Base-by-base conservation (phyloP, 2,329 filamentous ascomycete genomes). In the Fusarium temperatum region DNA sequence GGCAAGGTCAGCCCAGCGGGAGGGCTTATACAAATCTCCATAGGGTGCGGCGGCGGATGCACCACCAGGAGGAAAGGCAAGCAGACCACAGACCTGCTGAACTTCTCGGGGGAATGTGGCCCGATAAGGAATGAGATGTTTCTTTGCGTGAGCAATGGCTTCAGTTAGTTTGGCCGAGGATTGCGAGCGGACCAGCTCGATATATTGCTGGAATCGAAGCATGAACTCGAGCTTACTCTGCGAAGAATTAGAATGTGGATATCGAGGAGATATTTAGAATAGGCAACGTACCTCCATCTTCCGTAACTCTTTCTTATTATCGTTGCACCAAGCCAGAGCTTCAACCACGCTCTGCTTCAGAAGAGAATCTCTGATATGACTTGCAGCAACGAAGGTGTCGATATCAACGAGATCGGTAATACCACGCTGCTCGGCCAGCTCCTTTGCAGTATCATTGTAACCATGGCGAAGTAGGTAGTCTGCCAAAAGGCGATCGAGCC, bases 161-260 rank as follows among this genome's bases (percentile, higher is more conserved):
- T 98, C 95, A 54, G 91, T 83, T 50, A 93, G 86, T 79, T 92
- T 94, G 12, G 84, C 80, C 30, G 88, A 85, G 9, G 91, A 87
- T 61, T 89, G 89, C 44, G 87, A 90, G 68, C 96, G 88, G 67
- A 97, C 90, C 69, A 98, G 87, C 83, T 98, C 96, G 77, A 98
- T 95, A 81, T 95, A 98, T 81, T 98, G 95, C 82, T 99, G 96
- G 78, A 97, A 88, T 18, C 96, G 92, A 48, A 99, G 89, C 87
- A 97, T 94, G 79, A 98, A 97, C 82, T 99, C 96, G 22, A 99
- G 88, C 75, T 93, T 93, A 78, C 92, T 94, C 88, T 94, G 67
- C 2, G n/a, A 36, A 35, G 24, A n/a, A 51, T 71, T 64, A 63
- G 67, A 62, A 53, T 24, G 8, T 17, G 9, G 13, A 18, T n/a